Conservation (phyloP, 108 stramenopile genomes). For the Cyclotella kingstonii region DNA sequence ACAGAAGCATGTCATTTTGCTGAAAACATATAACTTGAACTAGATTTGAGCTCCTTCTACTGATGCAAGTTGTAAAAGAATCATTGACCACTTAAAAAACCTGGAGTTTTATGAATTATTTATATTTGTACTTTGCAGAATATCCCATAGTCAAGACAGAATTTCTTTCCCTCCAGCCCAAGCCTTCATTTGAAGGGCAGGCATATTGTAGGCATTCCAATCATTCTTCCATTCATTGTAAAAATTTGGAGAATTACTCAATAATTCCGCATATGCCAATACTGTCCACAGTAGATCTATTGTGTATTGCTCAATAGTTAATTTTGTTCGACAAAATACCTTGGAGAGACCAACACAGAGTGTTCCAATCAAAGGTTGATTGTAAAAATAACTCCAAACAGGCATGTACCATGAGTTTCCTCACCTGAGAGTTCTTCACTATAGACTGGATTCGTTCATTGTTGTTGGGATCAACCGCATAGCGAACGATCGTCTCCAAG, state of each 20-base stretch:
- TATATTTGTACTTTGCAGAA: too few relatives aligned
- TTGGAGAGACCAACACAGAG: not conserved
- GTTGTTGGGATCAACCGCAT: slow-evolving; percentile 28
- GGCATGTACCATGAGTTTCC: too few relatives aligned
- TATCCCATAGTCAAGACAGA: too few relatives aligned
- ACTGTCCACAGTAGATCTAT: slow-evolving; percentile 29
- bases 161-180: slow-evolving; percentile 12
- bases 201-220: slow-evolving; percentile 19
- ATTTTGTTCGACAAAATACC: slow-evolving; percentile 38
- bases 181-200: slow-evolving; percentile 18
- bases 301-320: slow-evolving; percentile 32
- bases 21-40: too few relatives aligned
- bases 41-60: too few relatives aligned
- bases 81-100: too few relatives aligned
- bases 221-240: slow-evolving; percentile 14
- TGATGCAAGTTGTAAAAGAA: too few relatives aligned
- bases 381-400: not conserved
- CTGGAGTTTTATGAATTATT: too few relatives aligned
- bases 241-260: slow-evolving; percentile 26
- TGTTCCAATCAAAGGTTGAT: not conserved
- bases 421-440: slow-evolving; percentile 33
- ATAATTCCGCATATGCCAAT: slow-evolving; percentile 17
- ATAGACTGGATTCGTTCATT: slow-evolving; percentile 23
- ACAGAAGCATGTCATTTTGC: too few relatives aligned
- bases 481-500: slow-evolving; percentile 28